A percentile compares a stretch with the other conserved stretches of the same genome.
phyloP scores from a whole-genome alignment of 2,329 filamentous ascomycete genomes.

The Septoria linicola region DNA sequence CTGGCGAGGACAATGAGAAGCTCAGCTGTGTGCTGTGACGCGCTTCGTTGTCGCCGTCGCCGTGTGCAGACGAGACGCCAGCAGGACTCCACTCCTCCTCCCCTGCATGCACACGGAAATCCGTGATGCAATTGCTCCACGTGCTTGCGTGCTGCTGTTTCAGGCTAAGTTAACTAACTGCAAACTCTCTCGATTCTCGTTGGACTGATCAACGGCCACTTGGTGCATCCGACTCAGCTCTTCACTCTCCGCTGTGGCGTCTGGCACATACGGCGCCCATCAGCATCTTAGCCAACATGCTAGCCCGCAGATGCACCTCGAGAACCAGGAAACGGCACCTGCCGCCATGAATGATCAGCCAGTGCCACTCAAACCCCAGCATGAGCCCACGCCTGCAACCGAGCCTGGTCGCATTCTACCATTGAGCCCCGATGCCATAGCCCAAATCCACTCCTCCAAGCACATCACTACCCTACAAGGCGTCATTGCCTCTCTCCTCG shows the following conservation, averaged over 20 bases:
- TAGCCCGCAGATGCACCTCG: slow-evolving; percentile 2
- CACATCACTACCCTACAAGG: slow-evolving; percentile 71
- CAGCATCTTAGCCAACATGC: slow-evolving; percentile 19
- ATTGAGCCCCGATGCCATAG: slow-evolving; percentile 28
- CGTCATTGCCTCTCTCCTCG: slow-evolving; percentile 69
- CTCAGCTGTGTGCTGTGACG: too few species aligned
- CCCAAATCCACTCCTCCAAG: slow-evolving; percentile 83
- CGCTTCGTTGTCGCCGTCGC: too few species aligned
- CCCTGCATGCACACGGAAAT: too few species aligned
- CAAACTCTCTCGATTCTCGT: too few species aligned
- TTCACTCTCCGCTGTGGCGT: slow-evolving; percentile 17
- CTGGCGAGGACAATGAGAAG: too few species aligned
- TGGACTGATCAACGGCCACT: too few species aligned
- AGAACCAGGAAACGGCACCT: slow-evolving; percentile 20
- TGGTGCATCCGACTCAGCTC: too few species aligned
- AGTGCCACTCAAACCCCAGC: background rate
- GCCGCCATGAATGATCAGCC: slow-evolving; percentile 10
- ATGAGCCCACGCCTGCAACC: slow-evolving; percentile 5
- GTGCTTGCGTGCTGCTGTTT: too few species aligned
- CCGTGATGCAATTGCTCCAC: too few species aligned
- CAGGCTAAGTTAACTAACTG: too few species aligned
- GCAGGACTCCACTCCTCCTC: too few species aligned
- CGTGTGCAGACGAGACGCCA: too few species aligned
- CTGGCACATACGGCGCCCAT: slow-evolving; percentile 1
- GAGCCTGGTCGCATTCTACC: slow-evolving; percentile 28